Evolutionary conservation across 2,329 filamentous ascomycete genomes (phyloP), one percentile per base, ranked within the genome.

Genomic region (Fonsecaea nubica): DNA sequence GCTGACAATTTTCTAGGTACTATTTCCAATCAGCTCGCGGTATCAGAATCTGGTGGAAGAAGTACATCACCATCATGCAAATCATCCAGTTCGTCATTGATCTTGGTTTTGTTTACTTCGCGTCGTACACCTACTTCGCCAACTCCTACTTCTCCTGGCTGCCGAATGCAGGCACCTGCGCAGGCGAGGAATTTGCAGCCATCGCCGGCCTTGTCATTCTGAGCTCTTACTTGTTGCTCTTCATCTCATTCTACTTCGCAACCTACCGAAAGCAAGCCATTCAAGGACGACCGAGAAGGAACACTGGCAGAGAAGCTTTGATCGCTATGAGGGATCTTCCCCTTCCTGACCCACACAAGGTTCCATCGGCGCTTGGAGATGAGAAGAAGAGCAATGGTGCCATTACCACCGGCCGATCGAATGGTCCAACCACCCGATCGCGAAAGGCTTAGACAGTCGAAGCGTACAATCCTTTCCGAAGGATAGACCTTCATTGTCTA

Each of bases 21-120:
- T 98, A 98, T 88, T 98, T 98, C 90, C 94, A 98, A 86, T 94
- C 92, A 77, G 93, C 94, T 63, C 93, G 94, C 74, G 95, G 95
- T 74, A 88, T 98, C 80, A 90, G 90, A 76, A 95, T 97, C 82
- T 97, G 93, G 93, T 98, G 94, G 94, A 98, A 98, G 90, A 92
- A 97, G 83, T 98, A 94, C 90, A 96, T 98, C 78, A 98, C 94
- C 74, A 92, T 93, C 77, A 90, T 97, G 77, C 94, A 98, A 83
- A 98, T 98, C 80, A 88, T 92, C 75, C 94, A 98, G 80, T 98
- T 98, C 83, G 87, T 98, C 79, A 94, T 98, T 80, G 94, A 97
- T 81, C 90, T 98, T 69, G 93, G 92, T 75, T 98, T 98, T 80
- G 92, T 98, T 80, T 98, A 98, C 89, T 98, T 97, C 77, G 94